phyloP scores from a whole-genome alignment of 2,329 filamentous ascomycete genomes.

The Hypoxylon sp. region DNA sequence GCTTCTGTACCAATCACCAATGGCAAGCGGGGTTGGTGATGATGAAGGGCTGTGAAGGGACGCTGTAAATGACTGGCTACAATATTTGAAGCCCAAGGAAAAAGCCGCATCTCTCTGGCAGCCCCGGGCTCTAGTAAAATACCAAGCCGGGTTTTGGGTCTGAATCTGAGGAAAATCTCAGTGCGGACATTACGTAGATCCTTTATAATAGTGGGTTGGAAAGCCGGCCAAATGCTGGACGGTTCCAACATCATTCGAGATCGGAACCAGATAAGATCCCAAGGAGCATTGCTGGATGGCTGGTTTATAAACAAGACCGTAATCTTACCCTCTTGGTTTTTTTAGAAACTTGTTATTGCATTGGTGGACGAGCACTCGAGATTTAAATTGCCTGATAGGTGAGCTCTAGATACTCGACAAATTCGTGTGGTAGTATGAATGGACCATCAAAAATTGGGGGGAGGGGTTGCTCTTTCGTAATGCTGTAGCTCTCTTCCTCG shows the following conservation, averaged over 20 bases:
- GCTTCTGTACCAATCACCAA: constrained; percentile 39
- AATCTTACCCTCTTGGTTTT: constrained; percentile 15
- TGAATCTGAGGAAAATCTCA: constrained; percentile 36
- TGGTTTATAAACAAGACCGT: constrained; percentile 15
- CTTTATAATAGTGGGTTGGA: constrained; percentile 36
- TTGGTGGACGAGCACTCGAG: constrained; percentile 17
- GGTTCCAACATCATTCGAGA: constrained; percentile 41
- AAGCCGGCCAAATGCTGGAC: constrained; percentile 26
- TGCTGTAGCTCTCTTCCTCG: background rate
- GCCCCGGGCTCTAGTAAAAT: constrained; percentile 18
- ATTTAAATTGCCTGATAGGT: constrained; percentile 26
- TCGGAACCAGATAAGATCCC: constrained; percentile 44
- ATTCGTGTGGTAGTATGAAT: constrained; percentile 34
- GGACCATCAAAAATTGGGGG: constrained; percentile 20
- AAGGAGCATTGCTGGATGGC: constrained; percentile 27
- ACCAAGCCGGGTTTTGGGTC: constrained; percentile 21
- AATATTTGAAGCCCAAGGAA: constrained; percentile 32
- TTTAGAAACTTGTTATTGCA: constrained; percentile 27
- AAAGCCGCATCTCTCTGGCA: constrained; percentile 33
- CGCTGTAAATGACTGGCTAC: constrained; percentile 29
- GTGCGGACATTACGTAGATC: constrained; percentile 42
- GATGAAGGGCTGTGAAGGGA: constrained; percentile 32
- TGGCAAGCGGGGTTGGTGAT: constrained; percentile 36
- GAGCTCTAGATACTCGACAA: constrained; percentile 25
- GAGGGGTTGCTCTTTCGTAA: constrained; percentile 14